phyloP scores from a whole-genome alignment of 441 rosid genomes.

The Capsella rubella region DNA sequence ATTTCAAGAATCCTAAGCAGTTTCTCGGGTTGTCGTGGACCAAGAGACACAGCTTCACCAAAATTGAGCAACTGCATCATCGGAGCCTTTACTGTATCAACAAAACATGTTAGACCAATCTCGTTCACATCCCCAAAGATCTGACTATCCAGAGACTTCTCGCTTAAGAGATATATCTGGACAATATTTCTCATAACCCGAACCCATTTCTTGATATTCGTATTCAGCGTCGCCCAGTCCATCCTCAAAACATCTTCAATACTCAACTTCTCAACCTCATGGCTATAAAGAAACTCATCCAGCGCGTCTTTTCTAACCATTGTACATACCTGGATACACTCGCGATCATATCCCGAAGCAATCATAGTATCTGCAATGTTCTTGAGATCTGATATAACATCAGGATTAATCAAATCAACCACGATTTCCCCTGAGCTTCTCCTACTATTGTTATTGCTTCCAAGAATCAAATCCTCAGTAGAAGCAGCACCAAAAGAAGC shows the following conservation, averaged over 20 bases:
- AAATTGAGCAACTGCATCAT: slow-evolving; percentile 80
- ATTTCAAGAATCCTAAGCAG: slow-evolving; percentile 76
- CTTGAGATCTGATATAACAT: slow-evolving; percentile 69
- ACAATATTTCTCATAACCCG: slow-evolving; percentile 70
- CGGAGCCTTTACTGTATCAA: slow-evolving; percentile 77
- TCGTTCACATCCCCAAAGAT: slow-evolving; percentile 62
- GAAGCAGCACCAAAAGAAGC: slow-evolving; percentile 69
- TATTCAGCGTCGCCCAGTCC: slow-evolving; percentile 77
- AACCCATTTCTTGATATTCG: slow-evolving; percentile 88
- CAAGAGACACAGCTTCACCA: slow-evolving; percentile 82
- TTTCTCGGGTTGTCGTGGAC: slow-evolving; percentile 82
- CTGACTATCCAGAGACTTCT: slow-evolving; percentile 68
- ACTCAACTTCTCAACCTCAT: slow-evolving; percentile 83
- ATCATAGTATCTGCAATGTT: slow-evolving; percentile 73
- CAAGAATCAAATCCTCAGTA: slow-evolving; percentile 60
- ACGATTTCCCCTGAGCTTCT: slow-evolving; percentile 55
- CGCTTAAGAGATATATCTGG: slow-evolving; percentile 72
- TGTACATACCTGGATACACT: slow-evolving; percentile 77
- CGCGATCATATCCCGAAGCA: slow-evolving; percentile 65
- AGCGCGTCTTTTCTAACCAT: slow-evolving; percentile 71
- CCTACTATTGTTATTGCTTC: slow-evolving; percentile 58
- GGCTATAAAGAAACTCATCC: slow-evolving; percentile 73
- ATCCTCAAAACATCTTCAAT: slow-evolving; percentile 85
- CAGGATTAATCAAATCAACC: slow-evolving; percentile 74
- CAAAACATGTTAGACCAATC: slow-evolving; percentile 54